Conservation (phyloP, 192 early-diverging fungal genomes). For the Backusella sp. region DNA sequence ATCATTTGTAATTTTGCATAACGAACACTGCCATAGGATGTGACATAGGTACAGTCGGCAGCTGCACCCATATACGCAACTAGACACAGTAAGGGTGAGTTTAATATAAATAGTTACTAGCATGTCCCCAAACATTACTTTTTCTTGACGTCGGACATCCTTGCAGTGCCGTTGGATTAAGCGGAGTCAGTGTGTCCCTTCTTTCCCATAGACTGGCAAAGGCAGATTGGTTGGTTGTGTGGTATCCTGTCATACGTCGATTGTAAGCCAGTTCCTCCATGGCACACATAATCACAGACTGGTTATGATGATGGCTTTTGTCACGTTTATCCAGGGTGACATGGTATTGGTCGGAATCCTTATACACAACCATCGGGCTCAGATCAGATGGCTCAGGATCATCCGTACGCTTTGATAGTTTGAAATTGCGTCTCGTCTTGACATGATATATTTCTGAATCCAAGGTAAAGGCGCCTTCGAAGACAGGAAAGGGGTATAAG, state of each 20-base stretch:
- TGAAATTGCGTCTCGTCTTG: conserved; percentile 53
- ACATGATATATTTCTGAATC: conserved; percentile 58
- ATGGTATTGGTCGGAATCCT: conserved; percentile 28
- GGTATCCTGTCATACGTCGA: conserved; percentile 14
- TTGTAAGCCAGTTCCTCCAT: conserved; percentile 20
- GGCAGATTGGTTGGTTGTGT: not conserved
- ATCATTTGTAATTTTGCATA: conserved; percentile 71
- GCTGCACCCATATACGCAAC: conserved; percentile 45
- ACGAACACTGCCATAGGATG: conserved; percentile 52
- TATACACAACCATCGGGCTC: conserved; percentile 29
- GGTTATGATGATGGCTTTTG: not conserved
- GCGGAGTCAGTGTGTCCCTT: not conserved
- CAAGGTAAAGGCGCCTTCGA: conserved; percentile 60
- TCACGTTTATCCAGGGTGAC: not conserved
- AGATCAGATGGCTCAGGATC: conserved; percentile 43
- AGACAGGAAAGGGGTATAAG: conserved; percentile 35
- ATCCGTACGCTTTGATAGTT: conserved; percentile 46
- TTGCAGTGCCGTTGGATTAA: not conserved
- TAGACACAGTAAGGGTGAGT: not conserved
- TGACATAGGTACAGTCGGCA: conserved; percentile 72
- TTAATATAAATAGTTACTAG: not conserved
- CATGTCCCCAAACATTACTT: not conserved
- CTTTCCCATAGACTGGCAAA: conserved; percentile 3
- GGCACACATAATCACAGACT: conserved; percentile 6
- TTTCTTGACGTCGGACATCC: conserved; percentile 27